A percentile compares a stretch with the other conserved stretches of the same genome.
Evolutionary conservation across 1,284 basidiomycete genomes (phyloP).

Genomic region (Ceratobasidium sp.): DNA sequence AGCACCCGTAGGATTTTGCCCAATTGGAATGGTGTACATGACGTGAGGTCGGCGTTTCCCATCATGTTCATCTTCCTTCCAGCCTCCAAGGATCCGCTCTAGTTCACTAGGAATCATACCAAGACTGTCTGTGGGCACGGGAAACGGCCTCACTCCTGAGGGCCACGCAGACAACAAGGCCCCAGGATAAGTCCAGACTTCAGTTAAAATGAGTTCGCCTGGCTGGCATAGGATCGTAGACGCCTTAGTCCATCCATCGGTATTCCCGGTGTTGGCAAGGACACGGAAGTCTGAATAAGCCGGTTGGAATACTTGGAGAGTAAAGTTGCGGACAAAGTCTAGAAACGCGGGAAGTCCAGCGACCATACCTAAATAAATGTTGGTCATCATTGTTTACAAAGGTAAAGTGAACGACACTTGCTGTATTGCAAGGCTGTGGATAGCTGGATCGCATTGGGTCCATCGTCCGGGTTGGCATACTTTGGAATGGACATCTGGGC

Average conservation of each 20-base stretch:
- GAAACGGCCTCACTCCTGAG: conserved; percentile 58
- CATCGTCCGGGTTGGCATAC: conserved; percentile 52
- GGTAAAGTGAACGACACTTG: not conserved
- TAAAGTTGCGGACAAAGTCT: conserved; percentile 64
- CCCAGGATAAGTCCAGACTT: conserved; percentile 75
- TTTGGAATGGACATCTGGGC: conserved; percentile 66
- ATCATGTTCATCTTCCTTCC: conserved; percentile 67
- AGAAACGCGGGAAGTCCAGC: conserved; percentile 61
- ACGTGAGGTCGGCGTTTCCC: conserved; percentile 71
- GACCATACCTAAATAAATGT: conserved; percentile 51
- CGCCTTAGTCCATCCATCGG: conserved; percentile 70
- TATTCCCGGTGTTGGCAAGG: conserved; percentile 74
- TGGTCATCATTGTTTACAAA: not conserved
- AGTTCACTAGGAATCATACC: conserved; percentile 72
- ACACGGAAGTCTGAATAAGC: conserved; percentile 71
- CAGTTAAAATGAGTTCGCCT: conserved; percentile 74
- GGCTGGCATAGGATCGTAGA: conserved; percentile 68
- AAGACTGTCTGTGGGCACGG: conserved; percentile 73
- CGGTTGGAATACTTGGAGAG: conserved; percentile 67
- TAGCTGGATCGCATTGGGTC: conserved; percentile 60
- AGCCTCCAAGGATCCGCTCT: conserved; percentile 64
- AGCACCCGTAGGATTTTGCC: conserved; percentile 82
- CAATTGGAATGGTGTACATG: conserved; percentile 75
- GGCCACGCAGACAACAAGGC: conserved; percentile 56
- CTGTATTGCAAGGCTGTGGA: conserved; percentile 76